Evolutionary conservation across 2,329 filamentous ascomycete genomes (phyloP).

Genomic region (Stagonosporopsis cucurbitacearum): DNA sequence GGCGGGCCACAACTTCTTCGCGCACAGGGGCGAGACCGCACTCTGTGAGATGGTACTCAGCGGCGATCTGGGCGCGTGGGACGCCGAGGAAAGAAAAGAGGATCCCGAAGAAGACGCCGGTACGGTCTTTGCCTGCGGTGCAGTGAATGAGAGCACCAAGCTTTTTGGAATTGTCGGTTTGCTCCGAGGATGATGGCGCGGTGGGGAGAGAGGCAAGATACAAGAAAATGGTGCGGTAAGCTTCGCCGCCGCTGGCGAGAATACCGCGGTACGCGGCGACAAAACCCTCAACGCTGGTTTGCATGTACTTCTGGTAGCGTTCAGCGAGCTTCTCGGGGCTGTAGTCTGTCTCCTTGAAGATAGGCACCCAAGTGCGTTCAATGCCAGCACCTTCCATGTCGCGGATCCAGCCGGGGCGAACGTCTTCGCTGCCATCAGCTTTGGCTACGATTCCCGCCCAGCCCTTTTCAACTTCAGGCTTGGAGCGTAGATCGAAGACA

Average conservation of each 20-base stretch:
- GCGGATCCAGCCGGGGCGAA: conserved; percentile 34
- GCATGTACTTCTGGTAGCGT: conserved; percentile 66
- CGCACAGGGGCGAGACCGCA: conserved; percentile 59
- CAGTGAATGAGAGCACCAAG: conserved; percentile 71
- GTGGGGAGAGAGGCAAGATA: conserved; percentile 58
- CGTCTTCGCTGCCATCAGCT: conserved; percentile 45
- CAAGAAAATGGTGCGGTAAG: conserved; percentile 65
- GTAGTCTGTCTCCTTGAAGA: conserved; percentile 69
- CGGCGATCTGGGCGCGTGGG: conserved; percentile 61
- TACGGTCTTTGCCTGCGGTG: conserved; percentile 79
- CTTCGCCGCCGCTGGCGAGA: conserved; percentile 59
- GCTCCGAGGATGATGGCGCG: conserved; percentile 6
- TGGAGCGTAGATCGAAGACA: conserved; percentile 73
- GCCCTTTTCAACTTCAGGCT: conserved; percentile 61
- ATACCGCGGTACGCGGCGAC: conserved; percentile 69
- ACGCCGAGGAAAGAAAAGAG: conserved; percentile 70
- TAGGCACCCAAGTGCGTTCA: conserved; percentile 66
- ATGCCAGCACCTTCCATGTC: conserved; percentile 48
- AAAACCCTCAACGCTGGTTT: conserved; percentile 64
- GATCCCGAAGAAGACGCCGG: conserved; percentile 72
- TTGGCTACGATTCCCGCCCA: conserved; percentile 31
- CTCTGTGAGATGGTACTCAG: conserved; percentile 73
- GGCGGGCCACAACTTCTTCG: conserved; percentile 57
- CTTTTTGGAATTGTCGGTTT: conserved; percentile 21
- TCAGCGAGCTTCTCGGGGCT: conserved; percentile 67